Conservation (phyloP, 257 asterid species). For the Thymus quinquecostatus region DNA sequence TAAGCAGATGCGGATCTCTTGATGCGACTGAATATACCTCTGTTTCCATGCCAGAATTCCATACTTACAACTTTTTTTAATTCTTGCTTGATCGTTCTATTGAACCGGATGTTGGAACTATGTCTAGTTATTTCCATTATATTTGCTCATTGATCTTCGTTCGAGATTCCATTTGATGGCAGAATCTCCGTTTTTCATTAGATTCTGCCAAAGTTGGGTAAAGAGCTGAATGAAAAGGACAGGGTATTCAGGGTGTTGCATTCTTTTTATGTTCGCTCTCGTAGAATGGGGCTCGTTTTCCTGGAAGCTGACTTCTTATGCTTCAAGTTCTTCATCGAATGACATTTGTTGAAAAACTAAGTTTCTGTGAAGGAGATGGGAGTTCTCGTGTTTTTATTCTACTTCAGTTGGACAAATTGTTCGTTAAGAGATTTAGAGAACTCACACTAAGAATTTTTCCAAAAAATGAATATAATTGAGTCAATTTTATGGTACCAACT, state of each 20-base stretch:
- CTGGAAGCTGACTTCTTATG: neutral
- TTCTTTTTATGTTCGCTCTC: neutral
- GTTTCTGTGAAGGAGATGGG: no score
- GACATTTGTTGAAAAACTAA: no score
- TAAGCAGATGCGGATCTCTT: constrained; percentile 27
- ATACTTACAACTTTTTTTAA: constrained; percentile 24
- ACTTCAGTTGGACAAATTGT: no score
- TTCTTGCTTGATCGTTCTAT: constrained; percentile 20
- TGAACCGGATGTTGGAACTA: constrained; percentile 6
- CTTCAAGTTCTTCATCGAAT: neutral
- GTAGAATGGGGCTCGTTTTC: neutral
- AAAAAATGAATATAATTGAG: no score
- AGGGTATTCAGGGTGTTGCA: neutral
- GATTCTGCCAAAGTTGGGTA: neutral
- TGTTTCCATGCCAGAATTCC: neutral
- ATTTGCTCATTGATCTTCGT: neutral
- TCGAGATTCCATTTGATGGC: neutral
- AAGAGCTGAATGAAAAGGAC: no score
- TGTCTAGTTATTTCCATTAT: no score
- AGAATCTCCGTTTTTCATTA: no score
- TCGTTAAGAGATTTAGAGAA: no score
- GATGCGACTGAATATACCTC: constrained; percentile 16
- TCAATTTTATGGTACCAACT: no score
- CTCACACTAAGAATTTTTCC: no score
- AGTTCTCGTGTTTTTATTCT: no score